Conservation (phyloP, 2,329 filamentous ascomycete species). For the Penicillium sp. region DNA sequence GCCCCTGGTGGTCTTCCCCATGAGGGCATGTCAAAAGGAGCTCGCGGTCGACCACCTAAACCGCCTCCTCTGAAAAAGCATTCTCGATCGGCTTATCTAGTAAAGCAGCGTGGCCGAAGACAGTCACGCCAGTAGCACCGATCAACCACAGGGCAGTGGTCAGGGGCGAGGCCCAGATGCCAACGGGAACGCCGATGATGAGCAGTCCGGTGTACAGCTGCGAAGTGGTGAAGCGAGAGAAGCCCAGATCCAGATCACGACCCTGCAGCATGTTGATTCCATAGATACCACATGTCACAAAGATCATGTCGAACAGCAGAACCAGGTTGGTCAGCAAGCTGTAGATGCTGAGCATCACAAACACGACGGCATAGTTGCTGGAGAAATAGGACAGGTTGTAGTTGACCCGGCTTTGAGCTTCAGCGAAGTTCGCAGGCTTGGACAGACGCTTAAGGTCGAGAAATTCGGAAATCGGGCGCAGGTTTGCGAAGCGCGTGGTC, state of each 20-base stretch:
- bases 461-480: constrained; percentile 89
- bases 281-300: constrained; percentile 83
- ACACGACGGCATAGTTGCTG: constrained; percentile 95
- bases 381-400: constrained; percentile 98
- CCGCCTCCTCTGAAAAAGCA: constrained; percentile 99
- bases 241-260: constrained; percentile 81
- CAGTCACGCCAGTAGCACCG: constrained; percentile 88
- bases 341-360: constrained; percentile 95
- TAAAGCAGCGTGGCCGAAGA: constrained; percentile 89
- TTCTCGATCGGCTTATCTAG: constrained; percentile 99
- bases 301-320: constrained; percentile 87
- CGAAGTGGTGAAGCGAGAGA: constrained; percentile 77
- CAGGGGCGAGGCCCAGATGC: constrained; percentile 81
- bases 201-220: constrained; percentile 92
- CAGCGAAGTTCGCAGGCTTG: constrained; percentile 87
- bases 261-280: constrained; percentile 88
- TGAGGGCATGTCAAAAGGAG: constrained; percentile 86
- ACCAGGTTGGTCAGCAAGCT: constrained; percentile 82
- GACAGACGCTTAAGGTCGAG: constrained; percentile 92
- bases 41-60: constrained; percentile 99
- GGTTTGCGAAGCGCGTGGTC: constrained; percentile 81
- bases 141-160: constrained; percentile 89
- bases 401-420: constrained; percentile 88
- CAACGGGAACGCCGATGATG: constrained; percentile 78
- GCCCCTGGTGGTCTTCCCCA: constrained; percentile 99